A percentile compares a stretch with the other conserved stretches of the same genome.
phyloP scores from a whole-genome alignment of 805 yeast species.

The Candida alai region DNA sequence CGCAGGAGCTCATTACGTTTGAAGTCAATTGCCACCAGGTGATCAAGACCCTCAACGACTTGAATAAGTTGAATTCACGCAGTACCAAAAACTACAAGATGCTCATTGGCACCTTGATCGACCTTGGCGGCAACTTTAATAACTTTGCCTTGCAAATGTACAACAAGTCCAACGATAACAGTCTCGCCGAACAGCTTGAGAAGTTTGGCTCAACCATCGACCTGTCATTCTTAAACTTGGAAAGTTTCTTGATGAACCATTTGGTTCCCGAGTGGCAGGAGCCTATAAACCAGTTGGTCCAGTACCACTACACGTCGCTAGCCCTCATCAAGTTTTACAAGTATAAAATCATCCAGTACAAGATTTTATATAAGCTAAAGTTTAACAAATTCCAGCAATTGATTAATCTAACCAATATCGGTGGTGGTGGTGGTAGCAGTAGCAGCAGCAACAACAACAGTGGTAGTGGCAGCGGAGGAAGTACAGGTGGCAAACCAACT shows the following conservation, averaged over 20 bases:
- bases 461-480: no score
- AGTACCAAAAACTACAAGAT: slow-evolving; percentile 37
- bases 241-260: slow-evolving; percentile 37
- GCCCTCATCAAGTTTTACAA: slow-evolving; percentile 48
- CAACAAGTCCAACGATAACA: slow-evolving; percentile 15
- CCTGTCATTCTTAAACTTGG: slow-evolving; percentile 46
- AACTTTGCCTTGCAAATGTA: slow-evolving; percentile 48
- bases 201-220: slow-evolving; percentile 53
- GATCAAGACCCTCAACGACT: slow-evolving; percentile 27
- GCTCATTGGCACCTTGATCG: slow-evolving; percentile 39
- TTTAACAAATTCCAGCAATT: slow-evolving; percentile 37
- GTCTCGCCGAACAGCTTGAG: slow-evolving; percentile 38
- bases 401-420: slow-evolving; percentile 19
- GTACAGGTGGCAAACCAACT: not conserved
- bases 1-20: slow-evolving; percentile 27
- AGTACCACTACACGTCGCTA: slow-evolving; percentile 40
- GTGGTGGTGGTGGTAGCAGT: slow-evolving; percentile 1
- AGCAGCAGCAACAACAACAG: no score
- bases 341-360: slow-evolving; percentile 48
- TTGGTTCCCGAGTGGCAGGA: slow-evolving; percentile 45
- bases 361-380: slow-evolving; percentile 36
- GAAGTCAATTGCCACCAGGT: slow-evolving; percentile 32
- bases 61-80: slow-evolving; percentile 37
- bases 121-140: slow-evolving; percentile 55
- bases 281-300: slow-evolving; percentile 46